Conservation (phyloP, 31 red algal species). For the Odonthalia washingtoniensis region DNA sequence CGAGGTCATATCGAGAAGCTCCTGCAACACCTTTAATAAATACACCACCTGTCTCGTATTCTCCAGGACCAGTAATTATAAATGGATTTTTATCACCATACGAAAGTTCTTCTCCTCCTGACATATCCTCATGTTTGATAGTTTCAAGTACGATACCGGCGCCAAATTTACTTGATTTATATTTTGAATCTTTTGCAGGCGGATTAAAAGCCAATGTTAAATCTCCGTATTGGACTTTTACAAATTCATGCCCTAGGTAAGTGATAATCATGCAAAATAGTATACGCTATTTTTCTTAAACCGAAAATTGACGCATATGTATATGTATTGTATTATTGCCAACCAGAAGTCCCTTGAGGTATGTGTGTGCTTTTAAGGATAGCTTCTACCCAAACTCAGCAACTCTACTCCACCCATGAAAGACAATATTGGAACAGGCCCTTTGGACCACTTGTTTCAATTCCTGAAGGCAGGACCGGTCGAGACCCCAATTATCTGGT, state of each 20-base stretch:
- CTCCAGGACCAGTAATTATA: slow-evolving; percentile 19
- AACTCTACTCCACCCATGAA: background rate
- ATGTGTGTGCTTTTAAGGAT: slow-evolving; percentile 12
- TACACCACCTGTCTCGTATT: slow-evolving; percentile 2
- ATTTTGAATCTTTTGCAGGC: slow-evolving; percentile 4
- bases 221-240: slow-evolving; percentile 1
- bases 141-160: background rate
- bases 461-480: too few species aligned
- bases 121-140: background rate
- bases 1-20: background rate
- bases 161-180: background rate
- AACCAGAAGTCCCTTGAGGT: background rate
- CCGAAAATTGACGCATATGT: background rate
- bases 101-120: background rate
- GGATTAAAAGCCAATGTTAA: slow-evolving; percentile 10
- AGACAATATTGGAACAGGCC: background rate
- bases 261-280: slow-evolving; percentile 7
- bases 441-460: too few species aligned
- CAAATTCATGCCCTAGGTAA: background rate
- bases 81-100: background rate
- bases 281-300: background rate
- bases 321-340: slow-evolving; percentile 9
- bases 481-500: too few species aligned
- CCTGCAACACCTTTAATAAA: slow-evolving; percentile 8
- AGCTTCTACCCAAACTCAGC: background rate